Evolutionary conservation across 2,329 filamentous ascomycete genomes (phyloP), one percentile per base, ranked within the genome.

Genomic region (Paraphoma sp.): DNA sequence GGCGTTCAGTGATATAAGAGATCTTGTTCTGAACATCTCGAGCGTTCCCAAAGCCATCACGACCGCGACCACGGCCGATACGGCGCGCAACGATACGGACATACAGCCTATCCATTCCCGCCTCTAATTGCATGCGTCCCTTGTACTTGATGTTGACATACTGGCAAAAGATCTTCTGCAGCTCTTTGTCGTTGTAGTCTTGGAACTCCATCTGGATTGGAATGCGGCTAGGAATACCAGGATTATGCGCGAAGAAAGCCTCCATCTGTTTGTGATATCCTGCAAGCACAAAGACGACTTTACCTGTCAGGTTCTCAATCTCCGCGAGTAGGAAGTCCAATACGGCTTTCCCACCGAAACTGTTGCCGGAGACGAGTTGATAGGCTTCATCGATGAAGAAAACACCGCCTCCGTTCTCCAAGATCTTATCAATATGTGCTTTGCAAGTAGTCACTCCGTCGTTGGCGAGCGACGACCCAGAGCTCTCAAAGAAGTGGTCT

Each of bases 381-480:
- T 94, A 93, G 0, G 90, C 89, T 71, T 94, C 90, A 57, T 94
- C 91, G 18, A 94, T 88, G 67, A 94, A 93, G 1, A 92, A 67
- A 0, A 87, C 87, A 0, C 91, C 91, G 0, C 90, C 90, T 0
- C 85, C 87, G 0, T 74, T 62, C 29, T 86, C 79, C 4, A 86
- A 71, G 0, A 93, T 80, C 0, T 79, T 63, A 2, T 88, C 80
- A 6, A 91, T 76, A 0, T 87, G 73, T 11, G 82, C 81, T 65
- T 89, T 82, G 59, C 83, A 86, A 0, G 81, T 85, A 0, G 76
- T 52, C 0, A 91, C 83, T 0, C 89, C 90, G 0, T 83, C 80
- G 45, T 85, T 85, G 0, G 89, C 86, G 0, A 94, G 80, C 14
- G 82, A 80, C 0, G 90, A 86, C 0, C 90, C 91, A 0, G 89